These are phyloP conservation scores for Mycena citricolor DNA, from an alignment of 1,284 basidiomycete species.

Conservation along the genomic window DNA sequence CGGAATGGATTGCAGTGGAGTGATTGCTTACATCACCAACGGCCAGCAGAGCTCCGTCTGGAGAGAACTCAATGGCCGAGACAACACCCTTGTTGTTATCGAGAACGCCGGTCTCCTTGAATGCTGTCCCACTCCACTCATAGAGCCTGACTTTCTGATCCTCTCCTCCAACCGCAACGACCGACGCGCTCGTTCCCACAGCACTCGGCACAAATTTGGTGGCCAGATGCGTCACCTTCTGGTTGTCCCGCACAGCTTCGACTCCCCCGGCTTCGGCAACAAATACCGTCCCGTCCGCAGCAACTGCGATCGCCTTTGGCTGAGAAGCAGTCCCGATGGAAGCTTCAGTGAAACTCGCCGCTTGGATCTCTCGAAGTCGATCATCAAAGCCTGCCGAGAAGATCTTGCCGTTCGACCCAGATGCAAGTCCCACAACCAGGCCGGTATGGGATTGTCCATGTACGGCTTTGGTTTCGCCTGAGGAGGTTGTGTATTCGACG, in stretches of 20 bases:
- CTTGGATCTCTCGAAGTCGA: slow-evolving; percentile 61
- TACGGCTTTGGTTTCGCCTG: slow-evolving; percentile 48
- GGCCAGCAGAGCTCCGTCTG: slow-evolving; percentile 74
- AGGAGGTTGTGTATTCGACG: slow-evolving; percentile 57
- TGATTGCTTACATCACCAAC: slow-evolving; percentile 71
- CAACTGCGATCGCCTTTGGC: slow-evolving; percentile 68
- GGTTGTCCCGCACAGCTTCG: slow-evolving; percentile 69
- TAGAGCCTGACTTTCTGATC: slow-evolving; percentile 76
- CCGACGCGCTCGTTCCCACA: slow-evolving; percentile 50
- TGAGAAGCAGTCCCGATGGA: slow-evolving; percentile 57
- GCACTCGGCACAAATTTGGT: slow-evolving; percentile 56
- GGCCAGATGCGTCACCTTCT: slow-evolving; percentile 58
- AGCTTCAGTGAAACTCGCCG: slow-evolving; percentile 40
- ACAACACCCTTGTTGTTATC: slow-evolving; percentile 74
- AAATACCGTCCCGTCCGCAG: slow-evolving; percentile 69
- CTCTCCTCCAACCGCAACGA: slow-evolving; percentile 77
- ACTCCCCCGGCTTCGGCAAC: slow-evolving; percentile 67
- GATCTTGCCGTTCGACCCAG: slow-evolving; percentile 49
- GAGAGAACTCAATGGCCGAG: slow-evolving; percentile 80
- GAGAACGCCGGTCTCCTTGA: slow-evolving; percentile 57
- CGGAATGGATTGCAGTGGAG: slow-evolving; percentile 1
- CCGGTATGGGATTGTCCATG: slow-evolving; percentile 71
- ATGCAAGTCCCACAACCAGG: slow-evolving; percentile 67
- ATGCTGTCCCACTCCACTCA: slow-evolving; percentile 62
- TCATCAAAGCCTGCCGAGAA: slow-evolving; percentile 84